Percentiles rank a stretch among this genome's conserved stretches.
Conservation (phyloP, 2,329 filamentous ascomycete species). For the Calonectria montana region DNA sequence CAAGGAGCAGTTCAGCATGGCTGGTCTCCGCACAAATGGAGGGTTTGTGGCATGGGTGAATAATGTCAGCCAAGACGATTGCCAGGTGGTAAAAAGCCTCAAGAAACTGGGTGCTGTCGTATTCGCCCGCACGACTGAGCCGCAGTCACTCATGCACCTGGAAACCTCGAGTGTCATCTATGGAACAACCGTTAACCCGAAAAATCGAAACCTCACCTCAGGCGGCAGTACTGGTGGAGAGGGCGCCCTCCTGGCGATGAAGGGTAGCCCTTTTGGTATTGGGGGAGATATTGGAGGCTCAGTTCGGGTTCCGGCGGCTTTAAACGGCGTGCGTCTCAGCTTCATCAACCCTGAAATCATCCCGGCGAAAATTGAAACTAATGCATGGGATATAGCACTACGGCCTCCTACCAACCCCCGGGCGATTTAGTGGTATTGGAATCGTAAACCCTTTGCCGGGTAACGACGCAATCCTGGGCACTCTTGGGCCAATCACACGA, state of each 20-base stretch:
- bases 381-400: background rate
- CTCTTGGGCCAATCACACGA: background rate
- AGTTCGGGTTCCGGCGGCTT: background rate
- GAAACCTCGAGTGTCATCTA: background rate
- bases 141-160: background rate
- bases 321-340: background rate
- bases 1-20: background rate
- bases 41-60: background rate
- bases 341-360: background rate
- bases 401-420: background rate
- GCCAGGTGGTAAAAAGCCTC: background rate
- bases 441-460: background rate
- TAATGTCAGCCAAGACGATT: background rate
- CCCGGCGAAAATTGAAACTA: background rate
- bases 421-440: background rate
- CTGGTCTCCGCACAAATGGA: background rate
- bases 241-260: background rate
- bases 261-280: background rate
- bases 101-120: background rate
- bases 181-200: background rate
- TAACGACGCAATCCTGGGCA: background rate
- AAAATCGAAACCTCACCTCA: background rate
- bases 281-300: slow-evolving; percentile 10
- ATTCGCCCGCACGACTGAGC: background rate
- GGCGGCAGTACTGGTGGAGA: background rate